Conservation (phyloP, 495 filamentous ascomycete genomes). For the Peziza echinospora region DNA sequence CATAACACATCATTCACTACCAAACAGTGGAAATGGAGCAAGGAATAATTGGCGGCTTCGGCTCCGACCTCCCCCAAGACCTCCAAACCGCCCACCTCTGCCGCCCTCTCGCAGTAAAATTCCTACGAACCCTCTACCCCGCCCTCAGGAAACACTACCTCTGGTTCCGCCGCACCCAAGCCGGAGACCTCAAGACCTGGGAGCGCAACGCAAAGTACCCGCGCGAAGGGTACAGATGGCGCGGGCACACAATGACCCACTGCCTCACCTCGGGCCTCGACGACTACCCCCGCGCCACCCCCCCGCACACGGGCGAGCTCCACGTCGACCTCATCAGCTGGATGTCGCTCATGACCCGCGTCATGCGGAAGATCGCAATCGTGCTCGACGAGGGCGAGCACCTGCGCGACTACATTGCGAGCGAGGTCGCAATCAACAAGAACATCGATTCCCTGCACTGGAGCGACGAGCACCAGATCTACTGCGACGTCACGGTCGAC, state of each 20-base stretch:
- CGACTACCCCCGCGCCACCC: conserved; percentile 84
- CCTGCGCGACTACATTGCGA: conserved; percentile 42
- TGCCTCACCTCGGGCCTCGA: conserved; percentile 84
- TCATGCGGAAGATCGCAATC: conserved; percentile 54
- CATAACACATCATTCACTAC: no score
- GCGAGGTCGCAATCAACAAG: conserved; percentile 54
- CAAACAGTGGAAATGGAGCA: no score
- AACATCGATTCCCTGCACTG: conserved; percentile 94
- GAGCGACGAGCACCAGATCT: conserved; percentile 54
- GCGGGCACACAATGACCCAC: conserved; percentile 68
- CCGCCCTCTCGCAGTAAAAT: conserved; percentile 35
- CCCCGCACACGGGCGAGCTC: conserved; percentile 93
- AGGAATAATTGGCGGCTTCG: no score
- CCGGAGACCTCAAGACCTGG: conserved; percentile 73
- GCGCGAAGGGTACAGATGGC: conserved; percentile 89
- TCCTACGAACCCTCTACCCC: conserved; percentile 71
- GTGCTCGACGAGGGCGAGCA: conserved; percentile 54
- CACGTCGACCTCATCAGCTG: conserved; percentile 89
- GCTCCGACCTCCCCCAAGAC: conserved; percentile 11
- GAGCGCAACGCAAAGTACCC: conserved; percentile 64
- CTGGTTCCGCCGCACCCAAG: conserved; percentile 88
- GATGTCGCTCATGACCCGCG: conserved; percentile 84
- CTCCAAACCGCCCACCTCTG: conserved; percentile 35
- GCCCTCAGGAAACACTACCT: conserved; percentile 72
- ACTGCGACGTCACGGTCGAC: conserved; percentile 90